Evolutionary conservation across 202 grass and related monocot genomes (phyloP).

Genomic region (Zoysia matrella): DNA sequence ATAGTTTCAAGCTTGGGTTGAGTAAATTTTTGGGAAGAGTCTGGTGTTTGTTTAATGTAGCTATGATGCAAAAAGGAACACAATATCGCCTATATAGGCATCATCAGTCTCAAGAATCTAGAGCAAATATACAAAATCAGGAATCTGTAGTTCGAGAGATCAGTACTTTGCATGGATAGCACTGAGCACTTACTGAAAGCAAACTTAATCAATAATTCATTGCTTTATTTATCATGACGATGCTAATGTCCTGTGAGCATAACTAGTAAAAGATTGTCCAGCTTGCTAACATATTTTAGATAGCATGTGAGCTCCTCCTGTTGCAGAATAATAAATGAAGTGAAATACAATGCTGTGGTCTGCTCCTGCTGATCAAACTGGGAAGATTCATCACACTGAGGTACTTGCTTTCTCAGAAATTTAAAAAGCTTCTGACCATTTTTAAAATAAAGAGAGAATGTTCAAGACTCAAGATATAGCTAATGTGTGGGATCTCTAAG

Average conservation of each 20-base stretch:
- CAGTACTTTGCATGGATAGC: conserved; percentile 25
- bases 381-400: conserved; percentile 34
- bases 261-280: conserved; percentile 9
- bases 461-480: neutral
- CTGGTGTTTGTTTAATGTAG: conserved; percentile 41
- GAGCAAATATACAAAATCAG: conserved; percentile 7
- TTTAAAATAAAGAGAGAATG: conserved; percentile 11
- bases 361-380: conserved; percentile 7
- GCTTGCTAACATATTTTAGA: neutral
- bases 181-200: neutral
- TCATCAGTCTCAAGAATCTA: conserved; percentile 9
- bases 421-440: neutral
- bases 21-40: conserved; percentile 45
- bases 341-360: conserved; percentile 12
- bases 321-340: conserved; percentile 38
- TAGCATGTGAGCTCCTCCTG: conserved; percentile 20
- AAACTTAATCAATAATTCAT: conserved; percentile 4
- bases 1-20: conserved; percentile 41
- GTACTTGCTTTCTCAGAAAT: conserved; percentile 36
- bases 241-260: conserved; percentile 26
- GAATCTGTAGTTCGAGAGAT: conserved; percentile 23
- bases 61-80: conserved; percentile 18
- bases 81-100: conserved; percentile 8
- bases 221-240: conserved; percentile 24
- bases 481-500: neutral